These are phyloP conservation scores for Gaertneriomyces sp. DNA, from an alignment of 192 early-diverging fungal genomes.

Conservation along the genomic window DNA sequence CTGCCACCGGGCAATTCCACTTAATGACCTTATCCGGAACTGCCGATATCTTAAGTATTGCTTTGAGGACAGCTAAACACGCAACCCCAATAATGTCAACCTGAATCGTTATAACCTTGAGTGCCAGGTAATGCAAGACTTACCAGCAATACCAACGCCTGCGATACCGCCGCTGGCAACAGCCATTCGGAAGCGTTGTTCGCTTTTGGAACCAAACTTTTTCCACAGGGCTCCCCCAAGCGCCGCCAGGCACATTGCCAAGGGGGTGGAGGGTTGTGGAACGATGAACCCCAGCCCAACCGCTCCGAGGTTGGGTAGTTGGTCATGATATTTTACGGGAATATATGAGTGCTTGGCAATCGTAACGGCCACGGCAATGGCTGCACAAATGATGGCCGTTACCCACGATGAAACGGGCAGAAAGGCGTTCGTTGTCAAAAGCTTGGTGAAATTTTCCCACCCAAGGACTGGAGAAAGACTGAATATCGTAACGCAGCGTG, in stretches of 20 bases:
- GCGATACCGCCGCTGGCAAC: slow-evolving; percentile 19
- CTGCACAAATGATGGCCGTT: slow-evolving; percentile 2
- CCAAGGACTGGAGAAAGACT: slow-evolving; percentile 17
- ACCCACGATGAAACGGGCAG: slow-evolving; percentile 4
- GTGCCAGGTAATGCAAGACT: neutral
- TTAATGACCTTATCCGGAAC: slow-evolving; percentile 2
- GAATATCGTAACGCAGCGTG: neutral
- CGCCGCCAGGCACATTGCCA: slow-evolving; percentile 7
- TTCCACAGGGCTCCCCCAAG: neutral
- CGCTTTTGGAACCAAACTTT: neutral
- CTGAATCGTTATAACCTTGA: too few relatives aligned
- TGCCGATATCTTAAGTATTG: slow-evolving; percentile 10
- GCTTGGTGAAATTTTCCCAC: slow-evolving; percentile 17
- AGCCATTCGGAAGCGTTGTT: neutral
- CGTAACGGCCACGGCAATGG: neutral
- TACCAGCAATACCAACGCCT: slow-evolving; percentile 17
- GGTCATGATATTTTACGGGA: neutral
- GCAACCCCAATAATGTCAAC: neutral
- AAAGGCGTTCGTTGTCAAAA: slow-evolving; percentile 12
- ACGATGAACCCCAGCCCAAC: slow-evolving; percentile 7
- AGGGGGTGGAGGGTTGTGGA: slow-evolving; percentile 10
- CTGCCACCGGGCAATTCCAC: slow-evolving; percentile 14
- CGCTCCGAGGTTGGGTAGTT: neutral
- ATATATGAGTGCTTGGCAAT: neutral
- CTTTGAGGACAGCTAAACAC: slow-evolving; percentile 8